Evolutionary conservation across 768 basidiomycete species (phyloP), one percentile per base, ranked within the genome.

Genomic region (Termitomyces bulborhizus): DNA sequence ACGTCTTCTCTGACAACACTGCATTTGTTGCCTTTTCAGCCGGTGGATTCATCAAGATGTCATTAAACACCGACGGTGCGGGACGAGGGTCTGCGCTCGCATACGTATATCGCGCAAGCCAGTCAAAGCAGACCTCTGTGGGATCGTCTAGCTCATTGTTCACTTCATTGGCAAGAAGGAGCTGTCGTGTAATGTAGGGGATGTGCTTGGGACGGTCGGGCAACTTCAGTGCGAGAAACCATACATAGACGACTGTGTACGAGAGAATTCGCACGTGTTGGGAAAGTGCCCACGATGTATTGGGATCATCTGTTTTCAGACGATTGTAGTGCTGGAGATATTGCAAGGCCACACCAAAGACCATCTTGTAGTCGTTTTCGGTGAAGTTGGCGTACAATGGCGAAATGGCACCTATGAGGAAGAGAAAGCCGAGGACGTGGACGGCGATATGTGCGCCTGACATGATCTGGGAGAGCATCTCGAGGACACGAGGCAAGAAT

Each of bases 111-210:
- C 97, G 80, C 9, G 93, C 88, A 16, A 99, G 78, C 93, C 95
- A 98, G 68, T 99, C 97, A 65, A 98, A 95, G 70, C 93, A 96
- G 36, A 98, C 96, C 66, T 98, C 93, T 0, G 94, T 91, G 27
- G 88, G 86, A 57, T 90, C 92, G 67, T 98, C 97, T 5, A 95
- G 74, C 40, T 81, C 77, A 1, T 73, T 72, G 51, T 80, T 82
- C 13, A 81, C 85, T 57, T 90, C 88, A 70, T 93, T 93, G 13
- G 93, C 93, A 26, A 93, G 76, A 8, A 95, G 75, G 1, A 99
- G 79, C 60, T 93, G 89, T 8, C 88, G 80, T 0, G 88, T 87
- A 66, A 99, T 93, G 71, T 88, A 93, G 29, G 84, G 81, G 29
- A 98, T 81, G 65, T 96, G 86, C 31, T 79, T 78, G 0, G 86